These are phyloP conservation scores for Albophoma yamanashiensis DNA, from an alignment of 2,329 filamentous ascomycete species.

Conservation along the genomic window DNA sequence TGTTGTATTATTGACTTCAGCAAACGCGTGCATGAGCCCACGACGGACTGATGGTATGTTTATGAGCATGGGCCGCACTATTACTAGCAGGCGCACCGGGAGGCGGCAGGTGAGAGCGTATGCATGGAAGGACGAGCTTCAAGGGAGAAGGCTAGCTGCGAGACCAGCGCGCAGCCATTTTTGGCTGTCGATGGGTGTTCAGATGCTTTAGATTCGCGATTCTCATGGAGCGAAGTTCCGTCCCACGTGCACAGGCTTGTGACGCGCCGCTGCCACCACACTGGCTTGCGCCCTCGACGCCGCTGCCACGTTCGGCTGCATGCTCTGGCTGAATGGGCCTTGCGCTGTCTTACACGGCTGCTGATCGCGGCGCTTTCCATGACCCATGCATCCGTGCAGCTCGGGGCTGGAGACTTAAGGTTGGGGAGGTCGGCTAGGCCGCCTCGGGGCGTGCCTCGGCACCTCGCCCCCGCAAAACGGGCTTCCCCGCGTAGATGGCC, in stretches of 20 bases:
- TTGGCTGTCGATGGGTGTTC: background rate
- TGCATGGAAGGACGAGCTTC: background rate
- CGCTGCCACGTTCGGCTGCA: background rate
- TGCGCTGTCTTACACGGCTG: too few relatives aligned
- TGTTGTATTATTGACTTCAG: constrained; percentile 1
- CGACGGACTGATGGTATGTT: background rate
- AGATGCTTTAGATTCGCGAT: background rate
- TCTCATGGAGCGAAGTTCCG: background rate
- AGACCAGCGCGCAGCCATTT: background rate
- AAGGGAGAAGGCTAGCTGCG: background rate
- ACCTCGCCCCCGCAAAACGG: background rate
- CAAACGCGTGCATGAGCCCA: background rate
- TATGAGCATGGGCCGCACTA: background rate
- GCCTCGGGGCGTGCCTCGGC: background rate
- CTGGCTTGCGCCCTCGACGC: background rate
- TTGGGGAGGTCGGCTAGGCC: background rate
- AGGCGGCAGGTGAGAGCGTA: background rate
- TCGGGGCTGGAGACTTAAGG: too few relatives aligned
- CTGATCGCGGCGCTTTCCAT: too few relatives aligned
- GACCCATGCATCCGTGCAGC: too few relatives aligned
- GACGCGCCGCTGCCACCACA: background rate
- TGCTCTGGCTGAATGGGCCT: background rate
- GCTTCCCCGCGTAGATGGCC: background rate
- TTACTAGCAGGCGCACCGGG: background rate
- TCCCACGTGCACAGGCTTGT: background rate